Base-by-base conservation (phyloP, 2,329 filamentous ascomycete genomes). In the Phaeoacremonium minimum region DNA sequence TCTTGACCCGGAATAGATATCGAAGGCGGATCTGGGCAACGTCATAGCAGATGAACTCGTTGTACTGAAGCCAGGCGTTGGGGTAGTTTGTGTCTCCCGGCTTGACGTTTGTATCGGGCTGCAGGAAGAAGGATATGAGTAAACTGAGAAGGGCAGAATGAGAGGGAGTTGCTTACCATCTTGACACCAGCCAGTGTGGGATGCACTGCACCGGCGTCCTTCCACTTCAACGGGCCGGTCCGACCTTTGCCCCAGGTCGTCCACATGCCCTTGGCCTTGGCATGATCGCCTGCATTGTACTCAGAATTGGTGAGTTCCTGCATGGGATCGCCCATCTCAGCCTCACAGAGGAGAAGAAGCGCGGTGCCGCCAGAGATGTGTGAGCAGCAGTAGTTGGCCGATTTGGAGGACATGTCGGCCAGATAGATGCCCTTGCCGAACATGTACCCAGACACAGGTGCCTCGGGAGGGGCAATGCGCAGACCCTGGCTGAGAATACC, bases 401-500 rank as follows among this genome's bases (percentile, higher is more conserved):
- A 88, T 62, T 94, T 95, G 55, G 77, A 84, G 0, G 80, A 84
- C 72, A 89, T 89, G 51, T 94, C 87, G 3, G 87, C 87, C 3
- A 95, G 74, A 54, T 95, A 95, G 32, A 95, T 85, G 30, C 88
- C 88, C 59, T 94, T 94, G 39, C 84, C 88, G 47, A 94, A 95
- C 85, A 91, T 91, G 65, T 91, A 89, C 2, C 87, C 87, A 5
- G 71, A 75, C 0, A 80, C 80, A 0, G 87, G 89, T 0, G 88
- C 88, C 57, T 94, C 83, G 0, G 84, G 83, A 0, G 89, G 89
- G 6, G 89, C 89, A 46, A 95, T 95, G n/a, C 87, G 84, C 6
- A 95, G 74, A 46, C 89, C 89, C 58, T 95, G 87, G 39, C 80
- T 85, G 29, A 95, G 75, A 41, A 95, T 95, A 52, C 88, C 89